These are phyloP conservation scores for Cyanidium caldarium DNA, from an alignment of 23 red algal species.

Conservation along the genomic window DNA sequence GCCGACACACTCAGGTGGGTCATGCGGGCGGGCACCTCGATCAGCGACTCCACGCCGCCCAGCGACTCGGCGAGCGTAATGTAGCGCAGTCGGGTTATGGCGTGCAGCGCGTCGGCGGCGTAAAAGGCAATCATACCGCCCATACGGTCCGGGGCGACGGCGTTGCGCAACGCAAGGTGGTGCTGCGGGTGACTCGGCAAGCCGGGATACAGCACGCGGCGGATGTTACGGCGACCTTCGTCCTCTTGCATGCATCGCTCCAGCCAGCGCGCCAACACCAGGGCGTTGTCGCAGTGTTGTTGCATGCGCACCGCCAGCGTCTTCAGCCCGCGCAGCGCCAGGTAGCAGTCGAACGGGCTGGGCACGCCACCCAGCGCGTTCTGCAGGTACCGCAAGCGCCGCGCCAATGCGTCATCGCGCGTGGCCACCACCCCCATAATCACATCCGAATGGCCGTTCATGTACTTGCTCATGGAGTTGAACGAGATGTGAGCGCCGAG, in stretches of 20 bases:
- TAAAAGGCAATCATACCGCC: slow-evolving; percentile 37
- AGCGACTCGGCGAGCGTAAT: slow-evolving; percentile 22
- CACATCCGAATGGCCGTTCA: slow-evolving; percentile 38
- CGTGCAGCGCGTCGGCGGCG: slow-evolving; percentile 5
- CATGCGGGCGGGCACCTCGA: slow-evolving; percentile 27
- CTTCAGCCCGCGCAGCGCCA: slow-evolving; percentile 28
- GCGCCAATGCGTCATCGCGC: slow-evolving; percentile 8
- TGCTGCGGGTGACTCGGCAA: slow-evolving; percentile 15
- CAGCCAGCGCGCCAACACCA: slow-evolving; percentile 5
- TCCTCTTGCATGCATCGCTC: slow-evolving; percentile 11
- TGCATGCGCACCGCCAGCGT: slow-evolving; percentile 23
- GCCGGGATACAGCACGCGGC: slow-evolving; percentile 23
- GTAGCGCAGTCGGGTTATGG: not conserved
- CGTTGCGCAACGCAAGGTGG: slow-evolving; percentile 13
- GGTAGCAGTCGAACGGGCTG: slow-evolving; percentile 28
- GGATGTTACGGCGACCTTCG: not conserved
- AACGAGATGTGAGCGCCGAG: slow-evolving; percentile 24
- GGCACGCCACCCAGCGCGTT: slow-evolving; percentile 26
- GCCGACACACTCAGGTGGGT: slow-evolving; percentile 17
- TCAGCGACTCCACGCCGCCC: slow-evolving; percentile 27
- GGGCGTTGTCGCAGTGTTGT: slow-evolving; percentile 13
- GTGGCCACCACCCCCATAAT: slow-evolving; percentile 22
- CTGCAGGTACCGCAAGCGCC: slow-evolving; percentile 24
- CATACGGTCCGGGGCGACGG: not conserved
- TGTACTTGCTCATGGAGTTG: slow-evolving; percentile 32